Conservation (phyloP, 768 basidiomycete genomes). For the Boletus edulis region DNA sequence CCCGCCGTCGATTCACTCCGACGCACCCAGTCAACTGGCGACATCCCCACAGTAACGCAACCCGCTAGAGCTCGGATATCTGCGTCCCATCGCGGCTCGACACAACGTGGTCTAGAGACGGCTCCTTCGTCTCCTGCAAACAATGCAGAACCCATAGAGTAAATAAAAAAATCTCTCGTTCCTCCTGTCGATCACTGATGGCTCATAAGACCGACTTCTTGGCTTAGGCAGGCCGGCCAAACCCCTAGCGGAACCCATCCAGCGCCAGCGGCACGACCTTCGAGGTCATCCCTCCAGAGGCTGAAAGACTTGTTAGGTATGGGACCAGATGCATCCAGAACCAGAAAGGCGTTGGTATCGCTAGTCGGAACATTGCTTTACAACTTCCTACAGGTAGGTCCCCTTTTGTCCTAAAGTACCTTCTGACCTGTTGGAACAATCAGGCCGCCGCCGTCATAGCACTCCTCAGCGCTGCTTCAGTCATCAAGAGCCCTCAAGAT, state of each 20-base stretch:
- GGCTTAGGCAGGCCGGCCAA: slow-evolving; percentile 26
- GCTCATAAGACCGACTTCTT: slow-evolving; percentile 19
- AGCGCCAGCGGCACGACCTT: slow-evolving; percentile 1
- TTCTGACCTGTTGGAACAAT: slow-evolving; percentile 3
- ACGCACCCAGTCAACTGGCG: slow-evolving; percentile 35
- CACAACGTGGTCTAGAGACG: slow-evolving; percentile 22
- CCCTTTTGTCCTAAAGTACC: not conserved
- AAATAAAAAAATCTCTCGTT: slow-evolving; percentile 7
- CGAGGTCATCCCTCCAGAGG: slow-evolving; percentile 20
- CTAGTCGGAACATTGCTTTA: slow-evolving; percentile 51
- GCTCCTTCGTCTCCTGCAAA: slow-evolving; percentile 17
- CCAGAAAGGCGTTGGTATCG: slow-evolving; percentile 52
- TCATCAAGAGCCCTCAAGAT: slow-evolving; percentile 44
- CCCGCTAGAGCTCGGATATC: slow-evolving; percentile 30
- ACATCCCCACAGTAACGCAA: slow-evolving; percentile 27
- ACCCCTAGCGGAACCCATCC: slow-evolving; percentile 12
- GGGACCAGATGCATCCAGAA: slow-evolving; percentile 49
- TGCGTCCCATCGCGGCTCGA: slow-evolving; percentile 27
- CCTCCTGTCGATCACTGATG: slow-evolving; percentile 18
- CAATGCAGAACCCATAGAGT: slow-evolving; percentile 16
- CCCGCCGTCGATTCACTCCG: slow-evolving; percentile 31
- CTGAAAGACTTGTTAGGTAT: slow-evolving; percentile 47
- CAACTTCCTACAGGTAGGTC: slow-evolving; percentile 52
- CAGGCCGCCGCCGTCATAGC: slow-evolving; percentile 53
- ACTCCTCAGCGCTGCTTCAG: slow-evolving; percentile 47